These are phyloP conservation scores for Stellera chamaejasme DNA, from an alignment of 345 rosid genomes.

Conservation along the genomic window DNA sequence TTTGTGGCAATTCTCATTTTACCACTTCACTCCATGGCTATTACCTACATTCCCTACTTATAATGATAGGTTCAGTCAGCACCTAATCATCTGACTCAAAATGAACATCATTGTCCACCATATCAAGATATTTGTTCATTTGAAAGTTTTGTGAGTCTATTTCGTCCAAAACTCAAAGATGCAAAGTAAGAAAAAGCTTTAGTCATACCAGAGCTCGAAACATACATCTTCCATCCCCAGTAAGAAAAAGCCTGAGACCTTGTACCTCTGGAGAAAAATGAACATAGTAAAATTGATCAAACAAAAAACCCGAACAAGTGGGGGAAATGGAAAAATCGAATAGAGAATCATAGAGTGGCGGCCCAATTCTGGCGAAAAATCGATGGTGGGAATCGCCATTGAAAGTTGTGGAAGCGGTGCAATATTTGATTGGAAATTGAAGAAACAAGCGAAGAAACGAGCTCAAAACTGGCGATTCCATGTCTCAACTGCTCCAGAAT, in stretches of 20 bases:
- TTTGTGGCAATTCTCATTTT: too few species aligned
- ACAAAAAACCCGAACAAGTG: neutral
- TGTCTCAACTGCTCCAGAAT: slow-evolving; percentile 56
- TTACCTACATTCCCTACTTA: too few species aligned
- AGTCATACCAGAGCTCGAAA: slow-evolving; percentile 73
- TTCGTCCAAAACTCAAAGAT: too few species aligned
- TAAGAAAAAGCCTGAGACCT: slow-evolving; percentile 53
- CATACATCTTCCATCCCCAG: slow-evolving; percentile 87
- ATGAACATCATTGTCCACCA: too few species aligned
- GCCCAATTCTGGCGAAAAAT: slow-evolving; percentile 70
- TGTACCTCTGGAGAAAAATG: slow-evolving; percentile 16
- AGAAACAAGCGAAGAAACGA: too few species aligned
- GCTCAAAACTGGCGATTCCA: slow-evolving; percentile 70
- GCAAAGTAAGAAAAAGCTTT: too few species aligned
- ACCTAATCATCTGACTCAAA: too few species aligned
- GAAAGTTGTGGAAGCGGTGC: slow-evolving; percentile 20
- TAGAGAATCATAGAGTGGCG: slow-evolving; percentile 35
- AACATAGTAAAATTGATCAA: neutral
- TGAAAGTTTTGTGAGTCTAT: too few species aligned
- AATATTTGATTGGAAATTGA: slow-evolving; percentile 32
- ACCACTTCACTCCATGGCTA: too few species aligned
- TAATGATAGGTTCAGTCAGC: too few species aligned
- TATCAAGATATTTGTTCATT: too few species aligned
- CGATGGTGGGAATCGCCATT: slow-evolving; percentile 18
- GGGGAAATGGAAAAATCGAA: neutral